Conservation (phyloP, 2,329 filamentous ascomycete species). For the Sporothrix pseudoabietina region DNA sequence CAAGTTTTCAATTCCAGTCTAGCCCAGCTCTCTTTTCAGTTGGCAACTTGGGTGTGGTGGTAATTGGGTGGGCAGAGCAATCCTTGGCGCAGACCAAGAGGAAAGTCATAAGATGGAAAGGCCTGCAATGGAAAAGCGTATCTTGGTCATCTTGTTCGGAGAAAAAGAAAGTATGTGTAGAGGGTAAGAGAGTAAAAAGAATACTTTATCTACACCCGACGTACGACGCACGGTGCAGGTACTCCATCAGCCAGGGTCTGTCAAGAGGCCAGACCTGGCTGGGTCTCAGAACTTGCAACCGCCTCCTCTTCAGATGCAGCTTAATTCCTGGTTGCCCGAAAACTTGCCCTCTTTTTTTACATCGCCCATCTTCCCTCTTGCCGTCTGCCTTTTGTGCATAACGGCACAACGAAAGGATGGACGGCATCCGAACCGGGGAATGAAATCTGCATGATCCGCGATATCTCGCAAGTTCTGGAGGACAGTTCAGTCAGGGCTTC, state of each 20-base stretch:
- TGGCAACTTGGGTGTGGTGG: neutral
- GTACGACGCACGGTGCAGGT: slow-evolving; percentile 8
- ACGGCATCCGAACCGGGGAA: slow-evolving; percentile 21
- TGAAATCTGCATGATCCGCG: slow-evolving; percentile 10
- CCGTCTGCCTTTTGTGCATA: neutral
- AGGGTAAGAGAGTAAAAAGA: neutral
- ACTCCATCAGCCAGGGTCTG: neutral
- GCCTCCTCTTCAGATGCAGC: neutral
- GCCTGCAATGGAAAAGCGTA: neutral
- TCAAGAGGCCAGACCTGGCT: neutral
- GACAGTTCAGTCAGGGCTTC: no score
- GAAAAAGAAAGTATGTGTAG: neutral
- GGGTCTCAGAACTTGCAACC: neutral
- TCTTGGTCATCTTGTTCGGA: neutral
- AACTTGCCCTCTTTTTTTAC: neutral
- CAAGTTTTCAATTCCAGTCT: no score
- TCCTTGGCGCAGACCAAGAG: neutral
- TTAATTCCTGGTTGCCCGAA: neutral
- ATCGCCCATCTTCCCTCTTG: neutral
- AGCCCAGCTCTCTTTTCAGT: no score
- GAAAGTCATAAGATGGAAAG: neutral
- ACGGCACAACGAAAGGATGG: neutral
- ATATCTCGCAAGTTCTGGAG: neutral
- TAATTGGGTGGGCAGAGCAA: neutral
- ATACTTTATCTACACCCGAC: slow-evolving; percentile 3